Conservation (phyloP, 148 eudicot species). For the Pharnaceum exiguum region DNA sequence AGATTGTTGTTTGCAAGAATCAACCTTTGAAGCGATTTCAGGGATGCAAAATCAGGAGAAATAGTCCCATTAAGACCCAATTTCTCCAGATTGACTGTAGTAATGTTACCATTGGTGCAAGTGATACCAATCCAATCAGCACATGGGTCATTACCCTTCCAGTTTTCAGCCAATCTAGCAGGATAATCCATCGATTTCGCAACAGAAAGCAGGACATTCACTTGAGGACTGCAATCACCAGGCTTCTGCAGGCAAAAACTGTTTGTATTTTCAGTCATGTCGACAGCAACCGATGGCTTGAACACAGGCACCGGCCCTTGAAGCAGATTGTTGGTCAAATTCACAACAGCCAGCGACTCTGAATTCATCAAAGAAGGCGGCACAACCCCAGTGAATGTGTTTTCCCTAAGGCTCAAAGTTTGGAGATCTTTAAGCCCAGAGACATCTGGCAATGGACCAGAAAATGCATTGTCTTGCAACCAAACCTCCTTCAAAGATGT, state of each 20-base stretch:
- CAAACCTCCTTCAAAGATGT: slow-evolving; percentile 75
- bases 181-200: slow-evolving; percentile 68
- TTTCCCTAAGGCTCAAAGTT: slow-evolving; percentile 64
- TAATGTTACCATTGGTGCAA: slow-evolving; percentile 68
- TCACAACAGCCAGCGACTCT: slow-evolving; percentile 59
- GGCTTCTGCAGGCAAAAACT: slow-evolving; percentile 73
- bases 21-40: slow-evolving; percentile 71
- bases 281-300: slow-evolving; percentile 51
- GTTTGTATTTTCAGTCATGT: slow-evolving; percentile 43
- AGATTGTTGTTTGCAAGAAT: slow-evolving; percentile 78
- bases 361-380: slow-evolving; percentile 57
- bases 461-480: slow-evolving; percentile 75
- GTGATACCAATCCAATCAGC: slow-evolving; percentile 75
- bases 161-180: slow-evolving; percentile 54
- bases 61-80: slow-evolving; percentile 73
- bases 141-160: slow-evolving; percentile 92
- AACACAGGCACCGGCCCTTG: slow-evolving; percentile 89
- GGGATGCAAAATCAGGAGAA: slow-evolving; percentile 59
- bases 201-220: slow-evolving; percentile 49
- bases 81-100: slow-evolving; percentile 68
- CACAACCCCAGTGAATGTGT: slow-evolving; percentile 70
- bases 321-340: slow-evolving; percentile 80
- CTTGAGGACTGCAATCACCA: slow-evolving; percentile 71
- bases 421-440: slow-evolving; percentile 54
- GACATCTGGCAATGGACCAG: slow-evolving; percentile 88